A percentile compares a stretch with the other conserved stretches of the same genome.
Evolutionary conservation across 768 basidiomycete species (phyloP).

Genomic region (Zangia roseola): DNA sequence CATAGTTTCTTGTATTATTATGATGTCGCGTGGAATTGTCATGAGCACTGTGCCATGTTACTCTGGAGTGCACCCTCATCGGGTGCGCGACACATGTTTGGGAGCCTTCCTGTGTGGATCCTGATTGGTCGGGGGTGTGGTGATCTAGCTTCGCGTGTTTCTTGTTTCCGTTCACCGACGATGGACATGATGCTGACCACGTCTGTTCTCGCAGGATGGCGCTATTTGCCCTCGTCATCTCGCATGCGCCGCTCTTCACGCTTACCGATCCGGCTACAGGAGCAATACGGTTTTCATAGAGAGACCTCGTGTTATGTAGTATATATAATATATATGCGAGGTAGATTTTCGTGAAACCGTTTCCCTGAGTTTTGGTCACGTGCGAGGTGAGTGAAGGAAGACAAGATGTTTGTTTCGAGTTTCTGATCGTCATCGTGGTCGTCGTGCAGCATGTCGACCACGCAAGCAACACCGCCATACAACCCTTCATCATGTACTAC

Average conservation of each 20-base stretch:
- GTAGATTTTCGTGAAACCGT: neutral
- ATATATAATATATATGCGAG: slow-evolving; percentile 17
- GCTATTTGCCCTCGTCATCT: slow-evolving; percentile 30
- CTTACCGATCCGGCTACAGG: slow-evolving; percentile 34
- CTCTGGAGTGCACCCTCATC: slow-evolving; percentile 5
- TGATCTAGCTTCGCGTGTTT: slow-evolving; percentile 17
- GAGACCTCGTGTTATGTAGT: slow-evolving; percentile 17
- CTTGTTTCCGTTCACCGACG: slow-evolving; percentile 24
- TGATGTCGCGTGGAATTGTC: too few relatives aligned
- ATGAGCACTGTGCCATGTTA: neutral
- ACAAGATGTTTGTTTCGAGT: neutral
- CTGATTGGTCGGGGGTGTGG: slow-evolving; percentile 17
- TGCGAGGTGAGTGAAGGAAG: slow-evolving; percentile 18
- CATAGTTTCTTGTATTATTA: neutral
- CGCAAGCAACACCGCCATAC: slow-evolving; percentile 26
- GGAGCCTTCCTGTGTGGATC: slow-evolving; percentile 15
- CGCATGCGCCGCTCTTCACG: slow-evolving; percentile 32
- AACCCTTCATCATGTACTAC: neutral
- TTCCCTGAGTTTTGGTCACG: slow-evolving; percentile 26
- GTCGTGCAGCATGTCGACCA: slow-evolving; percentile 33
- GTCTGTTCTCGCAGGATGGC: slow-evolving; percentile 34
- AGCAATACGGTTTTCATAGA: slow-evolving; percentile 31
- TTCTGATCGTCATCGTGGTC: slow-evolving; percentile 1
- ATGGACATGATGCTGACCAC: slow-evolving; percentile 26
- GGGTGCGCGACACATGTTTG: slow-evolving; percentile 11